phyloP scores from a whole-genome alignment of 176 grass and related monocot species.

The Rhynchospora pubera region DNA sequence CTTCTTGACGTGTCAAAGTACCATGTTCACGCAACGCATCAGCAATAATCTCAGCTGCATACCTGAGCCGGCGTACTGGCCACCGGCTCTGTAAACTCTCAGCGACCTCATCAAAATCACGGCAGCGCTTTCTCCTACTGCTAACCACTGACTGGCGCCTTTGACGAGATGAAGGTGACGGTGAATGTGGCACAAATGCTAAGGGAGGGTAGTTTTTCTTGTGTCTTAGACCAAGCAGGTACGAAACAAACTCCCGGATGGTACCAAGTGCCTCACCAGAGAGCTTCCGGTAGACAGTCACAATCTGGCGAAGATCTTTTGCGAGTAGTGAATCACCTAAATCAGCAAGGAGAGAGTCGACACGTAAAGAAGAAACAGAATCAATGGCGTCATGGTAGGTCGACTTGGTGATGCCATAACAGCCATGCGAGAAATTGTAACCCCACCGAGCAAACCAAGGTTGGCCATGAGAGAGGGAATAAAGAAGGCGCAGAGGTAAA shows the following conservation, averaged over 20 bases:
- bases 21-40: constrained; percentile 54
- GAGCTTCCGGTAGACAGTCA: constrained; percentile 45
- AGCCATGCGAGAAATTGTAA: constrained; percentile 56
- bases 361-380: constrained; percentile 39
- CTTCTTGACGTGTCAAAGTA: constrained; percentile 63
- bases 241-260: constrained; percentile 58
- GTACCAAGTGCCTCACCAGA: constrained; percentile 35
- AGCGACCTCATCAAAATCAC: constrained; percentile 56
- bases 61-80: constrained; percentile 55
- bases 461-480: constrained; percentile 43
- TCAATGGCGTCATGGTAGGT: constrained; percentile 45
- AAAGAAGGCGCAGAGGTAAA: constrained; percentile 76
- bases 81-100: constrained; percentile 52
- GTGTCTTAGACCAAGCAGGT: constrained; percentile 71
- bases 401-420: constrained; percentile 52
- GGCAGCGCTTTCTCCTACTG: constrained; percentile 26
- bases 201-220: constrained; percentile 17
- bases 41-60: constrained; percentile 69
- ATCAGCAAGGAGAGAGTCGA: constrained; percentile 39
- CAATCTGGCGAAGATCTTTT: constrained; percentile 57
- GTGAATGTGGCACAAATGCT: not conserved
- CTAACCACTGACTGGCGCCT: constrained; percentile 9
- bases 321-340: constrained; percentile 11
- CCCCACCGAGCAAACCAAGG: constrained; percentile 93
- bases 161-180: constrained; percentile 2